Conservation (phyloP, 768 basidiomycete genomes). For the Agaricus blazei region DNA sequence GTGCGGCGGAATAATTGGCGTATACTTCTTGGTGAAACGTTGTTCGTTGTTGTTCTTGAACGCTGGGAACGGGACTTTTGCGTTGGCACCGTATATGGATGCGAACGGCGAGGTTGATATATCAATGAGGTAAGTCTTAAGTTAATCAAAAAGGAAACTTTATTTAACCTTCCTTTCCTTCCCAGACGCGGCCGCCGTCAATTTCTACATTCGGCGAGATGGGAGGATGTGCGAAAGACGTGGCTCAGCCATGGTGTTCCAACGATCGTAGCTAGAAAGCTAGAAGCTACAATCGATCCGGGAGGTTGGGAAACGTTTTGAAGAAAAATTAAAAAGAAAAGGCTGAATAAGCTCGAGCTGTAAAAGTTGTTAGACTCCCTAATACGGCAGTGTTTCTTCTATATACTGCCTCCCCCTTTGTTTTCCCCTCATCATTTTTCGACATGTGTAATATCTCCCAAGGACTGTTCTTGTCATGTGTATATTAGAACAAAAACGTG, state of each 20-base stretch:
- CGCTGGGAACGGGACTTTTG: constrained; percentile 84
- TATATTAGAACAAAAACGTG: neutral
- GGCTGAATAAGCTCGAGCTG: neutral
- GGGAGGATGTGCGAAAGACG: constrained; percentile 87
- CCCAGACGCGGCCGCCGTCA: constrained; percentile 83
- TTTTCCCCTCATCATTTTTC: neutral
- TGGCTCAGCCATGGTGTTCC: constrained; percentile 93
- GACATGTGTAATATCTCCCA: neutral
- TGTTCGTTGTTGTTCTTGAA: constrained; percentile 89
- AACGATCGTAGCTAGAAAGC: constrained; percentile 80
- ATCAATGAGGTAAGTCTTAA: constrained; percentile 69
- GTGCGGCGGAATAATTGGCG: constrained; percentile 83
- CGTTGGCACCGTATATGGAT: constrained; percentile 87
- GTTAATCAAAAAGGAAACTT: neutral
- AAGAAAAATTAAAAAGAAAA: too few species aligned
- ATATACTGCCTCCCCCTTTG: too few species aligned
- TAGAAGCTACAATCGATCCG: constrained; percentile 82
- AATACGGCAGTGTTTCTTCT: too few species aligned
- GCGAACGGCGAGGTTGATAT: constrained; percentile 91
- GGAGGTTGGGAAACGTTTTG: constrained; percentile 93
- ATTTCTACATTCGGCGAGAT: constrained; percentile 75
- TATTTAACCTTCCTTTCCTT: neutral
- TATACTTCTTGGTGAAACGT: constrained; percentile 90
- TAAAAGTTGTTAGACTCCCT: too few species aligned
- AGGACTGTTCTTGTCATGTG: neutral